Percentiles rank a stretch among this genome's conserved stretches.
phyloP scores from a whole-genome alignment of 1,284 basidiomycete genomes.

The Apiotrichum gracile region DNA sequence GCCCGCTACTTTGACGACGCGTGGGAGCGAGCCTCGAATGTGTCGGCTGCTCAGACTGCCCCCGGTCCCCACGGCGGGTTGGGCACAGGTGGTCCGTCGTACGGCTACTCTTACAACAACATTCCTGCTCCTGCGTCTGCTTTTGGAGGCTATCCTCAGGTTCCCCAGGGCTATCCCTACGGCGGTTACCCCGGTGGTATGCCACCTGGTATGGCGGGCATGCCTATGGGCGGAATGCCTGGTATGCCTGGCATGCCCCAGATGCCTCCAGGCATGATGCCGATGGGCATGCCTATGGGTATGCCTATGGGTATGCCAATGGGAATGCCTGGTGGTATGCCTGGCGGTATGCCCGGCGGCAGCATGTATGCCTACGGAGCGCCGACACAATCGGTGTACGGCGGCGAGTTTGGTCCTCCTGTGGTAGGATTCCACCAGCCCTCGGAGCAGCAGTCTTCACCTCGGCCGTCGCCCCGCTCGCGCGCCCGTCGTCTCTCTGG shows the following conservation, averaged over 20 bases:
- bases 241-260: conserved; percentile 3
- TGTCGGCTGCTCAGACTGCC: conserved; percentile 18
- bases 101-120: conserved; percentile 15
- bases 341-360: conserved; percentile 7
- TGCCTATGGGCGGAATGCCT: not conserved
- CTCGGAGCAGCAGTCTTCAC: not conserved
- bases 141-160: not conserved
- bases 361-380: conserved; percentile 35
- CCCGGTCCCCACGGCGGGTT: not conserved
- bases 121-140: not conserved
- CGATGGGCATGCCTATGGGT: not conserved
- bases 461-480: conserved; percentile 1
- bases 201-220: conserved; percentile 1
- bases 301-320: conserved; percentile 6
- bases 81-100: conserved; percentile 9
- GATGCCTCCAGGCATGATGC: not conserved
- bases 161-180: conserved; percentile 3
- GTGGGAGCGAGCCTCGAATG: conserved; percentile 39
- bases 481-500: conserved; percentile 8
- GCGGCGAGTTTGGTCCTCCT: conserved; percentile 40
- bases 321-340: not conserved
- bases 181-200: conserved; percentile 6
- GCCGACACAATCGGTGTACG: conserved; percentile 35
- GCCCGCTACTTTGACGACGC: conserved; percentile 39
- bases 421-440: conserved; percentile 4